Evolutionary conservation across 306 rosid species (phyloP).

Genomic region (Cicer bijugum): DNA sequence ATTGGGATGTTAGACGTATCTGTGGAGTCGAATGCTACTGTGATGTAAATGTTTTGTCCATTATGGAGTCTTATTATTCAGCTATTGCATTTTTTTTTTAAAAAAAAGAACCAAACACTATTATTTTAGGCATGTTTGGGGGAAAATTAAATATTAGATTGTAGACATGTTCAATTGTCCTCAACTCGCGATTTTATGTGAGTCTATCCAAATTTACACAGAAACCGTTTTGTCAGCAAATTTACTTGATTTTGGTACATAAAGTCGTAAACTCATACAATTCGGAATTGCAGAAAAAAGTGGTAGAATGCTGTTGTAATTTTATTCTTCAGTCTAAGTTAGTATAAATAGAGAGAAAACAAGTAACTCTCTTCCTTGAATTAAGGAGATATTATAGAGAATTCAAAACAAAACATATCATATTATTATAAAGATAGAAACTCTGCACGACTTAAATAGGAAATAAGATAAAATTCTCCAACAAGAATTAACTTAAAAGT

Average conservation of each 20-base stretch:
- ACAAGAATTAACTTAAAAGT: not conserved
- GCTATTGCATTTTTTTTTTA: not conserved
- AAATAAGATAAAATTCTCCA: no score
- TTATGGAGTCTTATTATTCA: not conserved
- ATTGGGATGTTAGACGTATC: no score
- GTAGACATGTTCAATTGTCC: not conserved
- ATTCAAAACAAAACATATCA: no score
- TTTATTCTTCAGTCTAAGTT: no score
- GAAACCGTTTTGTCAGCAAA: not conserved
- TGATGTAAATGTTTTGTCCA: not conserved
- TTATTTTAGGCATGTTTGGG: not conserved
- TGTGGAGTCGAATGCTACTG: not conserved
- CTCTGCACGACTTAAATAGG: no score
- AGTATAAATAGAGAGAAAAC: no score
- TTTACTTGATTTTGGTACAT: not conserved
- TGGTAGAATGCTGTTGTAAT: no score
- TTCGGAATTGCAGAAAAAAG: not conserved
- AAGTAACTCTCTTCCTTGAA: no score
- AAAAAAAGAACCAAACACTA: no score
- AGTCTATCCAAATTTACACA: constrained; percentile 3
- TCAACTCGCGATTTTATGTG: not conserved
- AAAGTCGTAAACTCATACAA: not conserved
- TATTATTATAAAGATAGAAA: no score
- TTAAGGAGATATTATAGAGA: no score
- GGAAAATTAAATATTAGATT: not conserved